Conservation (phyloP, 202 grass and related monocot genomes). For the Brachypodium distachyon region DNA sequence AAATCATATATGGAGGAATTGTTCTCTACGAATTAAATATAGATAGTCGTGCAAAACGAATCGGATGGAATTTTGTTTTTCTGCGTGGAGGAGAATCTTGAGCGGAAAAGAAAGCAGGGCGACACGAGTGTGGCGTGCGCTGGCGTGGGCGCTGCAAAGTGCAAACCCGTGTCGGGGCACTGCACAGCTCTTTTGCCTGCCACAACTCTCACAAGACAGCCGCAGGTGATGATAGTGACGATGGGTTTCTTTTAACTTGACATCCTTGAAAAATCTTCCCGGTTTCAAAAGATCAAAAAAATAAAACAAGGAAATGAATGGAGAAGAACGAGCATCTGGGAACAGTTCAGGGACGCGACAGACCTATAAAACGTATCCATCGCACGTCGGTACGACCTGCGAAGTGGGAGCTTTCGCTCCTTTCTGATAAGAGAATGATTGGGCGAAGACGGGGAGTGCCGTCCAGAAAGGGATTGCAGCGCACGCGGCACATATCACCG, state of each 20-base stretch:
- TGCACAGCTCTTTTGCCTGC: neutral
- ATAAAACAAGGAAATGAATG: too few relatives aligned
- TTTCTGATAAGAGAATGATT: neutral
- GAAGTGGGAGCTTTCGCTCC: neutral
- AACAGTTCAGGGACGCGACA: neutral
- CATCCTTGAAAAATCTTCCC: neutral
- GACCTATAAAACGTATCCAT: neutral
- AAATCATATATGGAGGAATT: too few relatives aligned
- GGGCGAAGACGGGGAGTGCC: too few relatives aligned
- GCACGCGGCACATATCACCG: too few relatives aligned
- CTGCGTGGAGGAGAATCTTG: neutral
- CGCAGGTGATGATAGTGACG: neutral
- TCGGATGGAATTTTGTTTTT: neutral
- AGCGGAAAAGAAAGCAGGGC: neutral
- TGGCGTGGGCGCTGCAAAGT: neutral
- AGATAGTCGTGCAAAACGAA: neutral
- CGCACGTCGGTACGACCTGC: neutral
- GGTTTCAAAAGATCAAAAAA: neutral
- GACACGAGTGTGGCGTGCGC: neutral
- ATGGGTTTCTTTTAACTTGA: neutral
- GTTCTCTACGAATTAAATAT: neutral
- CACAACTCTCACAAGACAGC: neutral
- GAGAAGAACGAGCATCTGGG: too few relatives aligned
- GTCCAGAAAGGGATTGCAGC: too few relatives aligned
- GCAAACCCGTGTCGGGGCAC: neutral